Percentiles rank a stretch among this genome's conserved stretches.
Conservation (phyloP, 805 yeast species). For the Barnettozyma siamensis region DNA sequence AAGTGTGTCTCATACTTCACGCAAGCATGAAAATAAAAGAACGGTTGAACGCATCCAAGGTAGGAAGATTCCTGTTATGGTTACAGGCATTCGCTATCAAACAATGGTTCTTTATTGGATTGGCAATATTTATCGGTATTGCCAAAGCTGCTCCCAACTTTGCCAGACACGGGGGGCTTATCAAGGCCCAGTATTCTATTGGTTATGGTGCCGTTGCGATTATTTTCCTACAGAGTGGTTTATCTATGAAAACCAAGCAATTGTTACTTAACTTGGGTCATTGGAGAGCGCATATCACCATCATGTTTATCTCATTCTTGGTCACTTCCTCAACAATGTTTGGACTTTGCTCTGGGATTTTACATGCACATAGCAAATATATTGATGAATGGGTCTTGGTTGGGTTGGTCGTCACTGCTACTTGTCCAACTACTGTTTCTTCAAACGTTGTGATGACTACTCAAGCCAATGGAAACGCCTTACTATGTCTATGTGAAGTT, state of each 20-base stretch:
- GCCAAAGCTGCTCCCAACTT: constrained; percentile 78
- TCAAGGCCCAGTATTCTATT: constrained; percentile 69
- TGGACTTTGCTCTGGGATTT: constrained; percentile 67
- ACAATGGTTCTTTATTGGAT: constrained; percentile 73
- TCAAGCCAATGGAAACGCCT: constrained; percentile 77
- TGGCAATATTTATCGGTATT: constrained; percentile 68
- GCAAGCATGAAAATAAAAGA: background rate
- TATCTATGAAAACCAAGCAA: constrained; percentile 64
- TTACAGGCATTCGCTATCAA: constrained; percentile 17
- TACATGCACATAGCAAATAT: constrained; percentile 46
- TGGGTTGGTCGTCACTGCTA: constrained; percentile 76
- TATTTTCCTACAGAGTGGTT: constrained; percentile 76
- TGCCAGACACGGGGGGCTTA: constrained; percentile 77
- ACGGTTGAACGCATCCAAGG: background rate
- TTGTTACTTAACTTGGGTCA: constrained; percentile 57
- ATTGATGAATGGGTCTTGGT: constrained; percentile 74
- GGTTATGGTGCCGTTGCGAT: constrained; percentile 85
- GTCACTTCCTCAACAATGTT: constrained; percentile 65
- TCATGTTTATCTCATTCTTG: constrained; percentile 61
- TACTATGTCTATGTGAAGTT: constrained; percentile 76
- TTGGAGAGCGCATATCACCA: constrained; percentile 80
- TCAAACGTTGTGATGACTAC: constrained; percentile 92
- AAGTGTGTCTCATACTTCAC: background rate
- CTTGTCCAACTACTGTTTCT: constrained; percentile 89
- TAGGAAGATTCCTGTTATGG: constrained; percentile 9